phyloP scores from a whole-genome alignment of 2,329 filamentous ascomycete genomes.

The Plectosphaerella plurivora region DNA sequence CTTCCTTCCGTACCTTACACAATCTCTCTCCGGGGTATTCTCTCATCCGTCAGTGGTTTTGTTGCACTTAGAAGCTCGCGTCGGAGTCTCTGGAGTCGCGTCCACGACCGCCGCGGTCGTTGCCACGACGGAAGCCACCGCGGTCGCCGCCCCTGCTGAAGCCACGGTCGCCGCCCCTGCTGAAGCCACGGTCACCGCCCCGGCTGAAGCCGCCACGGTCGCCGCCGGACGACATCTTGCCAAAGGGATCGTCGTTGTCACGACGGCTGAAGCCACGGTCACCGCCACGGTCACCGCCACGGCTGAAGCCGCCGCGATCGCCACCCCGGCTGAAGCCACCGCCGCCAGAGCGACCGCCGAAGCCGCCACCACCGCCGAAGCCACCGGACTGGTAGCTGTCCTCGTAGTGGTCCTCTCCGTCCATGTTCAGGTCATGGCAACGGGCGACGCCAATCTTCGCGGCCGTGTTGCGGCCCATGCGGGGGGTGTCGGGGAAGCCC shows the following conservation, averaged over 20 bases:
- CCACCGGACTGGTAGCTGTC: slow-evolving; percentile 10
- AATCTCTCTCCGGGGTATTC: not conserved
- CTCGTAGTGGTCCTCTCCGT: slow-evolving; percentile 1
- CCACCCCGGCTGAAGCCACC: slow-evolving; percentile 1
- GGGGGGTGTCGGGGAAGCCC: slow-evolving; percentile 35
- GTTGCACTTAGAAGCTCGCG: too few species aligned
- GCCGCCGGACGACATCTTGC: slow-evolving; percentile 11
- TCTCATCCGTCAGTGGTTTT: not conserved
- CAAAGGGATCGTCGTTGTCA: slow-evolving; percentile 13
- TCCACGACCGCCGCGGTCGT: not conserved
- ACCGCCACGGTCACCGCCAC: slow-evolving; percentile 14
- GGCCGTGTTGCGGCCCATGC: slow-evolving; percentile 14
- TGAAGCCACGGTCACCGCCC: not conserved
- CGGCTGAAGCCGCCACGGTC: slow-evolving; percentile 6
- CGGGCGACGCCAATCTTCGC: slow-evolving; percentile 24
- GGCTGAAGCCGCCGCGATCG: slow-evolving; percentile 10
- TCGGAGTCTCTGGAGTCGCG: not conserved
- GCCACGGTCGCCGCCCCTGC: slow-evolving; percentile 7
- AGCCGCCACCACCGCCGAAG: slow-evolving; percentile 5
- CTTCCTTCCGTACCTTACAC: too few species aligned
- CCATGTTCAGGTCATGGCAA: slow-evolving; percentile 28
- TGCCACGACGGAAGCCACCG: slow-evolving; percentile 2
- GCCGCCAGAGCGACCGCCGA: slow-evolving; percentile 3
- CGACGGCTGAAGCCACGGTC: slow-evolving; percentile 11
- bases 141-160: slow-evolving; percentile 2